These are phyloP conservation scores for Citrus cavaleriei DNA, from an alignment of 345 rosid species.

Conservation along the genomic window DNA sequence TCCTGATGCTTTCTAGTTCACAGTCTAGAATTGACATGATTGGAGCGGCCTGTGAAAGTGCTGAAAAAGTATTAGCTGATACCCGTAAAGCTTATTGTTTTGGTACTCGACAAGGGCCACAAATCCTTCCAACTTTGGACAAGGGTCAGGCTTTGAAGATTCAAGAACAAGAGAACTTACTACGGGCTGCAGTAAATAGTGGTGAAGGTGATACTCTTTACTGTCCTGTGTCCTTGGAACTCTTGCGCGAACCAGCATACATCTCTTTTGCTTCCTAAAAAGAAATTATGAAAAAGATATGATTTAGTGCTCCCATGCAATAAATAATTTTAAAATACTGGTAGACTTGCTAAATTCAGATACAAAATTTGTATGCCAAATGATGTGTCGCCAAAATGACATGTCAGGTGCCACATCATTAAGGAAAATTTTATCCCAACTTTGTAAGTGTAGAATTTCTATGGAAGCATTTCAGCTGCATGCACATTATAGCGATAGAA, in stretches of 20 bases:
- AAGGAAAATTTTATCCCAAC: too few species aligned
- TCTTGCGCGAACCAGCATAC: neutral
- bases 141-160: constrained; percentile 84
- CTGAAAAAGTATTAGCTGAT: constrained; percentile 78
- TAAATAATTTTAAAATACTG: neutral
- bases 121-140: constrained; percentile 79
- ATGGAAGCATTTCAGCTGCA: neutral
- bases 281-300: neutral
- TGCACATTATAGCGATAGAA: neutral
- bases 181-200: constrained; percentile 72
- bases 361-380: neutral
- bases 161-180: constrained; percentile 77
- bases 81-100: constrained; percentile 85
- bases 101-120: constrained; percentile 76
- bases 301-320: neutral
- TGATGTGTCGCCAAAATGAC: neutral
- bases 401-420: too few species aligned
- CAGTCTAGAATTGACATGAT: constrained; percentile 87
- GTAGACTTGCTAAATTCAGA: neutral
- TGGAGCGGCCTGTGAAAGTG: constrained; percentile 90
- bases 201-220: constrained; percentile 55
- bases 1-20: constrained; percentile 15
- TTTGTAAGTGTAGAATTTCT: neutral
- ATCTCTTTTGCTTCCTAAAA: neutral
- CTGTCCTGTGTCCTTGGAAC: neutral